A percentile compares a stretch with the other conserved stretches of the same genome.
phyloP scores from a whole-genome alignment of 2,329 filamentous ascomycete genomes.

The Ceratocystis lukuohia region DNA sequence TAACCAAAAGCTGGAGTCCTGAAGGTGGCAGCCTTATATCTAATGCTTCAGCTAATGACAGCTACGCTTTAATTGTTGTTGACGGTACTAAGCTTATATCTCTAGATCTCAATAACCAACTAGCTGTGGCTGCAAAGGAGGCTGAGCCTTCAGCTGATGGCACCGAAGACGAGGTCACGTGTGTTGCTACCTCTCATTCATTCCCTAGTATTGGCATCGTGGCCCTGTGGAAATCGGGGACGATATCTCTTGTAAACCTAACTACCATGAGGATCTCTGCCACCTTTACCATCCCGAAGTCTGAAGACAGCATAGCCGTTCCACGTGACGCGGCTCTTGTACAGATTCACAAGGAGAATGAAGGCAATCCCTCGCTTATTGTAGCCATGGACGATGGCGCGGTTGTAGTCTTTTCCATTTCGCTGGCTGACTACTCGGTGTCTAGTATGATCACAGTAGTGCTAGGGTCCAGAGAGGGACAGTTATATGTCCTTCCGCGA shows the following conservation, averaged over 20 bases:
- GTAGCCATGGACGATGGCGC: conserved; percentile 86
- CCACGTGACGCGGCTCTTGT: conserved; percentile 71
- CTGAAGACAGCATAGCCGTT: conserved; percentile 58
- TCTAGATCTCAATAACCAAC: conserved; percentile 46
- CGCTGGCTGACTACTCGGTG: conserved; percentile 46
- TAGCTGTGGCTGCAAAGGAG: conserved; percentile 43
- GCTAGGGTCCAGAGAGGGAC: conserved; percentile 51
- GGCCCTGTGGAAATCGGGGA: conserved; percentile 77
- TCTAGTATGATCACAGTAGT: conserved; percentile 58
- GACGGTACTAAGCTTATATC: conserved; percentile 61
- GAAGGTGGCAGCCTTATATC: conserved; percentile 49
- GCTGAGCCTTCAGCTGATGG: conserved; percentile 35
- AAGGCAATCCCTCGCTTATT: conserved; percentile 59
- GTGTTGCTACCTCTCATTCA: conserved; percentile 58
- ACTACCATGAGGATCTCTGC: conserved; percentile 51
- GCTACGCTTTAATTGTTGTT: conserved; percentile 58
- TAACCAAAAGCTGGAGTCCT: conserved; percentile 39
- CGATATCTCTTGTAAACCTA: conserved; percentile 60
- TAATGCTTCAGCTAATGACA: conserved; percentile 59
- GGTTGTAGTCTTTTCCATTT: conserved; percentile 69
- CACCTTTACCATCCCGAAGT: conserved; percentile 46
- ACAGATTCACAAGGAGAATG: conserved; percentile 52
- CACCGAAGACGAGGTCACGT: conserved; percentile 62
- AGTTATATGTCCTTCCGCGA: conserved; percentile 64
- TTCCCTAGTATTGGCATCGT: conserved; percentile 57